Evolutionary conservation across 257 asterid species (phyloP), one percentile per base, ranked within the genome.

Genomic region (Leonotis leonurus): DNA sequence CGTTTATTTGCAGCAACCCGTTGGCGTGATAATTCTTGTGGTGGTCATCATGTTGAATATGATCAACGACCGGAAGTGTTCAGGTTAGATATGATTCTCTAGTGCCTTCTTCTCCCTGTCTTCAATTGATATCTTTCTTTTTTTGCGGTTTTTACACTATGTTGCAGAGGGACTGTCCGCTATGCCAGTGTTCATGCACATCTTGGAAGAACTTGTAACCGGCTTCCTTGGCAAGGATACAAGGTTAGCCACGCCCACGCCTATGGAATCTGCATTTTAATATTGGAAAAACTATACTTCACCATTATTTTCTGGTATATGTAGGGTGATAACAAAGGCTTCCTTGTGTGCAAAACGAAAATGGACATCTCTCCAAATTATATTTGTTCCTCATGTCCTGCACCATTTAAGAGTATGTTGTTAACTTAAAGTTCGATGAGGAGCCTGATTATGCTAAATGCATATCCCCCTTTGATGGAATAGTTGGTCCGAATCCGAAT

Each of bases 131-230:
- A 20, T 21, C 9, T 46, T 46, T 2, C 0, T 46, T 16, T 10
- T 3, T 46, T 11, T 16, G 0, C 10, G 54, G 29, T 21, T 46
- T 16, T 46, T 20, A 46, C 27, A 46, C 21, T 6, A 46, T 46
- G 16, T 21, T 46, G 24, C 79, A 86, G 95, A 74, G 95, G 91
- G 39, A 83, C 95, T 11, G 81, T 86, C 18, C 85, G 87, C 1
- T 86, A 83, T 79, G 95, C 95, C 8, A 83, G 95, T 53, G 91
- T 74, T 6, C 90, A 83, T 74, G 88, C 91, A 60, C 95, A 81
- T 55, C 78, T 86, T 4, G 95, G 91, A 25, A 81, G 95, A 67
- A 83, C 89, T 18, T 82, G 79, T 18, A 86, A 87, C 63, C 75
- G 86, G 24, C 81, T 86, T 54, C 89, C 91, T 46, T 86, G 91